These are phyloP conservation scores for Acorus calamus DNA, from an alignment of 106 monocot species.

Conservation along the genomic window DNA sequence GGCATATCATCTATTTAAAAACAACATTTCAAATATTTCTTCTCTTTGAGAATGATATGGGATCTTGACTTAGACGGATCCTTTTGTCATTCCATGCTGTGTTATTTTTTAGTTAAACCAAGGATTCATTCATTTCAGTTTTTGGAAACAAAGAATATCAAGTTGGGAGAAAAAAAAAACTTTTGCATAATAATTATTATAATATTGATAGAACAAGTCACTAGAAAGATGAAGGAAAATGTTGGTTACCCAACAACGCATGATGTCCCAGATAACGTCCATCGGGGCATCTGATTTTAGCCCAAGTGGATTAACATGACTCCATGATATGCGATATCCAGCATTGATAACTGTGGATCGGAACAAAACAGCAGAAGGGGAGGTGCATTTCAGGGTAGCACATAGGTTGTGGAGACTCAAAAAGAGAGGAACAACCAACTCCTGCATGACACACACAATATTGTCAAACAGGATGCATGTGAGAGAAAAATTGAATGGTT, in stretches of 20 bases:
- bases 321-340: slow-evolving; percentile 86
- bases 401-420: slow-evolving; percentile 83
- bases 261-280: slow-evolving; percentile 93
- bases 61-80: too few relatives aligned
- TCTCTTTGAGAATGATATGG: too few relatives aligned
- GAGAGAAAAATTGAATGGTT: too few relatives aligned
- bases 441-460: slow-evolving; percentile 27
- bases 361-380: slow-evolving; percentile 76
- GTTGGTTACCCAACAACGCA: slow-evolving; percentile 86
- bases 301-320: slow-evolving; percentile 80
- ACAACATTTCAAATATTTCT: too few relatives aligned
- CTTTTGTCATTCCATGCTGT: too few relatives aligned
- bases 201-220: neutral
- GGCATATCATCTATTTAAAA: too few relatives aligned
- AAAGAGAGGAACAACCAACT: slow-evolving; percentile 76
- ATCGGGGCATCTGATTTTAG: slow-evolving; percentile 89
- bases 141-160: too few relatives aligned
- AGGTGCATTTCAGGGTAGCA: slow-evolving; percentile 80
- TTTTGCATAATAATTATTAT: neutral
- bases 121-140: too few relatives aligned
- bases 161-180: neutral
- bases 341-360: slow-evolving; percentile 88
- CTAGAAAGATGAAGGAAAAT: neutral
- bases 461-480: too few relatives aligned
- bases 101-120: too few relatives aligned